A percentile compares a stretch with the other conserved stretches of the same genome.
Evolutionary conservation across 2,329 filamentous ascomycete species (phyloP).

Genomic region (Fusarium hainanense): DNA sequence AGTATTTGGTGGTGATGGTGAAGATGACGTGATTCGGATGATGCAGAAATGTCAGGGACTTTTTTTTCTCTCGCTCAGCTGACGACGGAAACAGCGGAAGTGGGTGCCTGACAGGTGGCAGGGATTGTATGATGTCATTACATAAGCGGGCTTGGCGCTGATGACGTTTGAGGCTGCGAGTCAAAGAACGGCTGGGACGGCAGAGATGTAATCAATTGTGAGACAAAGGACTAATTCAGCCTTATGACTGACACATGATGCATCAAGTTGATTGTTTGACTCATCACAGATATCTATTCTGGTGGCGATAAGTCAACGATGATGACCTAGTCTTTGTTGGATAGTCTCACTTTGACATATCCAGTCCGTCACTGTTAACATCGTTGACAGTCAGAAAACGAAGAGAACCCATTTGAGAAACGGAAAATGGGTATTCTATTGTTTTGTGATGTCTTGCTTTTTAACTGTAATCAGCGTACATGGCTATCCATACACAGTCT

Average conservation of each 20-base stretch:
- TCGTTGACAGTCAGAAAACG: neutral
- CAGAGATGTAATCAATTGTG: neutral
- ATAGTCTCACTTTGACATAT: neutral
- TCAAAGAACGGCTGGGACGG: neutral
- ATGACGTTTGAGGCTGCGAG: neutral
- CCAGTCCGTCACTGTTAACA: neutral
- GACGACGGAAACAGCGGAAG: slow-evolving; percentile 12
- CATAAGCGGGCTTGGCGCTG: slow-evolving; percentile 13
- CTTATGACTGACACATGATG: too few relatives aligned
- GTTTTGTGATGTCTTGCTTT: neutral
- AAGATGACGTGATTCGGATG: slow-evolving; percentile 5
- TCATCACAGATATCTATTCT: too few relatives aligned
- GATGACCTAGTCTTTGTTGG: too few relatives aligned
- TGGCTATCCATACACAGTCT: neutral
- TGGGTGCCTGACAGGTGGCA: slow-evolving; percentile 13
- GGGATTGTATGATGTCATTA: slow-evolving; percentile 33
- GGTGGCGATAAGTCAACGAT: neutral
- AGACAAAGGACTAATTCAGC: neutral
- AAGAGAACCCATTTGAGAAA: neutral
- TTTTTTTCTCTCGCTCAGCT: slow-evolving; percentile 7
- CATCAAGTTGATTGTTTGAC: neutral
- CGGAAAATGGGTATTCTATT: neutral
- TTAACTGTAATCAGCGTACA: neutral
- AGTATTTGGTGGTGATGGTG: neutral
- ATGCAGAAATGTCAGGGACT: slow-evolving; percentile 4